phyloP scores from a whole-genome alignment of 352 stramenopile genomes.

The Pythium coloratum region DNA sequence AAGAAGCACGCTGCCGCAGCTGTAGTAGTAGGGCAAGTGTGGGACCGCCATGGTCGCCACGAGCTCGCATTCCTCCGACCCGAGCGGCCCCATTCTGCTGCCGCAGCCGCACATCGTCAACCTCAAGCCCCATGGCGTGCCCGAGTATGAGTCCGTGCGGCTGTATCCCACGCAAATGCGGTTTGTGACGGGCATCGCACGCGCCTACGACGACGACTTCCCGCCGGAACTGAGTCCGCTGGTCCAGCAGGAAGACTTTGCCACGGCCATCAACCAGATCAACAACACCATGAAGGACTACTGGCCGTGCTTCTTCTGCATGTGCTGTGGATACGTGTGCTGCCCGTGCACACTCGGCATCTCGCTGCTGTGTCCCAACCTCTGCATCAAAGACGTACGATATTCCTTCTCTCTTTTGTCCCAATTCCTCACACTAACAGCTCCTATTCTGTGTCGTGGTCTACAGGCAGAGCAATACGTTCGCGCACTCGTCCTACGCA shows the following conservation, averaged over 20 bases:
- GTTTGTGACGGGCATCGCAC: conserved; percentile 71
- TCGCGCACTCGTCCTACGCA: conserved; percentile 47
- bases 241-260: conserved; percentile 60
- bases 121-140: conserved; percentile 7
- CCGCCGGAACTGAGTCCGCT: conserved; percentile 53
- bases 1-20: not conserved
- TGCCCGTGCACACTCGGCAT: conserved; percentile 65
- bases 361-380: conserved; percentile 67
- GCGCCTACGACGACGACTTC: conserved; percentile 75
- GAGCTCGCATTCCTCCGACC: conserved; percentile 24
- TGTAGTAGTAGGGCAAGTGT: not conserved
- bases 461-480: conserved; percentile 71
- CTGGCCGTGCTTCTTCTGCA: conserved; percentile 75
- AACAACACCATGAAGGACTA: conserved; percentile 86
- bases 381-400: conserved; percentile 75
- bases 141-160: conserved; percentile 40
- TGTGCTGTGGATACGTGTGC: conserved; percentile 68
- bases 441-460: not conserved
- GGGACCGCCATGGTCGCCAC: conserved; percentile 25
- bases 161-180: conserved; percentile 59
- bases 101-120: conserved; percentile 7
- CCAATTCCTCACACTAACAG: not conserved
- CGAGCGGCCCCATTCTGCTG: conserved; percentile 13
- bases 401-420: not conserved
- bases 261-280: conserved; percentile 78